Evolutionary conservation across 108 stramenopile species (phyloP).

Genomic region (Cyclotella distinguenda): DNA sequence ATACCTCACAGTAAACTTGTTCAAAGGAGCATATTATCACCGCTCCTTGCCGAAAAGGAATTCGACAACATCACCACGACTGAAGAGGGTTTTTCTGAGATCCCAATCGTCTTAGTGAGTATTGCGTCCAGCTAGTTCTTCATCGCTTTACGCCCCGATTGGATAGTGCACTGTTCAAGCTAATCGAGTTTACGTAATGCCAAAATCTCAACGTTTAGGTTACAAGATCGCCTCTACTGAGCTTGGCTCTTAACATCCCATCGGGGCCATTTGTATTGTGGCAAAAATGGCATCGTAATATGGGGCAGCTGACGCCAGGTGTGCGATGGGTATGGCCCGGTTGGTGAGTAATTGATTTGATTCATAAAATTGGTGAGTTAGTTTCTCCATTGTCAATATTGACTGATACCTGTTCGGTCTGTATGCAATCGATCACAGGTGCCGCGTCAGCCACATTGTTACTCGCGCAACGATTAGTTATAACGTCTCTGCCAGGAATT

Average conservation of each 20-base stretch:
- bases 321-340: conserved; percentile 39
- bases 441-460: conserved; percentile 38
- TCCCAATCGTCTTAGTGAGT: conserved; percentile 37
- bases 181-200: too few species aligned
- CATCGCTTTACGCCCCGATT: background rate
- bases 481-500: conserved; percentile 30
- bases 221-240: conserved; percentile 14
- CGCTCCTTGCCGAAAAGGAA: conserved; percentile 20
- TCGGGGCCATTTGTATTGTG: conserved; percentile 40
- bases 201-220: conserved; percentile 1
- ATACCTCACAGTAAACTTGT: conserved; percentile 21
- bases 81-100: conserved; percentile 23
- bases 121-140: background rate
- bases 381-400: background rate
- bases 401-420: background rate
- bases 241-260: conserved; percentile 34
- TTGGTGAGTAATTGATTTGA: conserved; percentile 12
- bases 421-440: conserved; percentile 1
- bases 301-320: conserved; percentile 28
- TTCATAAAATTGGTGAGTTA: background rate
- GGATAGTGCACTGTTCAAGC: too few species aligned
- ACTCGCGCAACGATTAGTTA: conserved; percentile 26
- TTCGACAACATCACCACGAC: conserved; percentile 19
- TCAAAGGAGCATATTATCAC: conserved; percentile 26
- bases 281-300: conserved; percentile 44